Evolutionary conservation across 495 filamentous ascomycete species (phyloP).

Genomic region (Aspergillus sclerotiicarbonarius): DNA sequence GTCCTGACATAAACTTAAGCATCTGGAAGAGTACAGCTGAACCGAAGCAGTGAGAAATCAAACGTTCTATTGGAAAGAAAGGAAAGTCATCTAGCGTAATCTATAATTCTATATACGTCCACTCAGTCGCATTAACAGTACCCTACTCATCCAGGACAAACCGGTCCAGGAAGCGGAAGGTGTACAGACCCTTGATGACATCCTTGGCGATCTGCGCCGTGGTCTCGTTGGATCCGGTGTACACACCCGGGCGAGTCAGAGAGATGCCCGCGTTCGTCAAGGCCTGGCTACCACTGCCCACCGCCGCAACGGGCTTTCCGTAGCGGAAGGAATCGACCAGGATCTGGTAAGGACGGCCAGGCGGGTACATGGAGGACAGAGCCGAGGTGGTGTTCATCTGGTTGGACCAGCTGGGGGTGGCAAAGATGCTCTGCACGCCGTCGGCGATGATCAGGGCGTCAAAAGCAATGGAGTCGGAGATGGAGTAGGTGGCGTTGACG

Average conservation of each 20-base stretch:
- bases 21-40: too few species aligned
- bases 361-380: background rate
- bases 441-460: background rate
- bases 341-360: slow-evolving; percentile 46
- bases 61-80: too few species aligned
- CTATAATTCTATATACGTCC: background rate
- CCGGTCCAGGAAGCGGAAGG: slow-evolving; percentile 61
- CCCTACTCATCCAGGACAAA: slow-evolving; percentile 49
- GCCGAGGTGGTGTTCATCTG: background rate
- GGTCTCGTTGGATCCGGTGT: slow-evolving; percentile 25
- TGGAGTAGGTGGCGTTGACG: background rate
- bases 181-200: slow-evolving; percentile 58
- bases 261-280: slow-evolving; percentile 40
- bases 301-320: slow-evolving; percentile 66
- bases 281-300: slow-evolving; percentile 46
- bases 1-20: too few species aligned
- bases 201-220: slow-evolving; percentile 40
- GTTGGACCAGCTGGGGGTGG: background rate
- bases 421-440: background rate
- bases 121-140: background rate
- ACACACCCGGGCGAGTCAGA: slow-evolving; percentile 49
- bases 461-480: background rate
- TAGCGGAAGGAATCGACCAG: slow-evolving; percentile 60
- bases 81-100: too few species aligned
- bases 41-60: too few species aligned